Percentiles rank a stretch among this genome's conserved stretches.
Evolutionary conservation across 2,329 filamentous ascomycete species (phyloP).

Genomic region (Gliomastix tumulicola): DNA sequence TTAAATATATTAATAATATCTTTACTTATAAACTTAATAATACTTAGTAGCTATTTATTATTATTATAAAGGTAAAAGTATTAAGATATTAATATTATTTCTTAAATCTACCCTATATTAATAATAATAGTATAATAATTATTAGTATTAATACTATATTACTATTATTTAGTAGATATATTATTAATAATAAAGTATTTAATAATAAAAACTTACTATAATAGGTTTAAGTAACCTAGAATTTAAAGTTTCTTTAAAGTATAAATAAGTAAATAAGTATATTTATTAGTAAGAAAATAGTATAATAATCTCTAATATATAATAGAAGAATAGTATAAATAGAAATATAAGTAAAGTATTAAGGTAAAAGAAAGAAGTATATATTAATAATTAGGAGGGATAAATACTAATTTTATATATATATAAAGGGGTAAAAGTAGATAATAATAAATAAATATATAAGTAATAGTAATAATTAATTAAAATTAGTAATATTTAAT

Average conservation of each 20-base stretch:
- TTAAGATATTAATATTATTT: neutral
- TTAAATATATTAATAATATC: neutral
- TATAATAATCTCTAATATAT: neutral
- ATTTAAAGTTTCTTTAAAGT: too few relatives aligned
- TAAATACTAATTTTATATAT: slow-evolving; percentile 1
- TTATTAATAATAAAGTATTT: neutral
- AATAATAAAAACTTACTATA: slow-evolving; percentile 1
- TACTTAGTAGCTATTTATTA: too few relatives aligned
- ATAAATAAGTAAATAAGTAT: too few relatives aligned
- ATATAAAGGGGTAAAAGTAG: neutral
- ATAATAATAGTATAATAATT: neutral
- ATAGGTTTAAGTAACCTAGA: slow-evolving; percentile 1
- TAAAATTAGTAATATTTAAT: neutral
- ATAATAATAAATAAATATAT: slow-evolving; percentile 1
- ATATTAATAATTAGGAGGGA: neutral
- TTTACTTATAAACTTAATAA: too few relatives aligned
- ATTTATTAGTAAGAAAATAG: too few relatives aligned
- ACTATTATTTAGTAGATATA: neutral
- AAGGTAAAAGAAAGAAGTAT: neutral
- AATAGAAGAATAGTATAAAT: neutral
- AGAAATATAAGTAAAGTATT: neutral
- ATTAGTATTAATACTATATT: neutral
- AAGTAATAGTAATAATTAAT: neutral
- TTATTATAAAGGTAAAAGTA: too few relatives aligned
- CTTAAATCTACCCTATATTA: neutral